Conservation (phyloP, 345 rosid species). For the Linum lewisii region DNA sequence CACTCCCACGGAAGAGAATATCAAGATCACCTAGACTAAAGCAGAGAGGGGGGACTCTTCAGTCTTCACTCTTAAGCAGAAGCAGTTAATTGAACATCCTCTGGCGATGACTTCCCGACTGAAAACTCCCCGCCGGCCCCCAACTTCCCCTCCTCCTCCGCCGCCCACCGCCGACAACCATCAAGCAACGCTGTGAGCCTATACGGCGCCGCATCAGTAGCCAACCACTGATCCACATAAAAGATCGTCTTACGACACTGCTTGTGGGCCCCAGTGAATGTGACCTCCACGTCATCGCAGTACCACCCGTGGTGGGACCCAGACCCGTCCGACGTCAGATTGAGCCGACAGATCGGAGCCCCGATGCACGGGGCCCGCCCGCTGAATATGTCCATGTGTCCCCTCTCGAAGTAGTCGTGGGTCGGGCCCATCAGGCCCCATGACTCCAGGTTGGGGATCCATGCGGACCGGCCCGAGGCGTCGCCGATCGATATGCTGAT, state of each 20-base stretch:
- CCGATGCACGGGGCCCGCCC: constrained; percentile 31
- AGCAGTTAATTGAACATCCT: background rate
- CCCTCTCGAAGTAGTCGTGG: constrained; percentile 37
- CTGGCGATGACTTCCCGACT: background rate
- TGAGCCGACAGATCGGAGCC: constrained; percentile 33
- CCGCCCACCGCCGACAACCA: constrained; percentile 14
- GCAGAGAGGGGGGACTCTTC: too few relatives aligned
- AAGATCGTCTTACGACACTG: constrained; percentile 26
- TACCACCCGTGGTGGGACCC: constrained; percentile 44
- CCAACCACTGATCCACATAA: constrained; percentile 36
- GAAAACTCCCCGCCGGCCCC: background rate
- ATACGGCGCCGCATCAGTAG: constrained; percentile 22
- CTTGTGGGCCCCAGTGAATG: constrained; percentile 25
- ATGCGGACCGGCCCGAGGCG: constrained; percentile 15
- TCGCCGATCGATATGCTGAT: constrained; percentile 27
- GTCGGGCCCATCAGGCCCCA: constrained; percentile 37
- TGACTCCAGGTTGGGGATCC: constrained; percentile 20
- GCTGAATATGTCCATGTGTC: constrained; percentile 33
- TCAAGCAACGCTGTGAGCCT: constrained; percentile 25
- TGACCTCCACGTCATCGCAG: constrained; percentile 40
- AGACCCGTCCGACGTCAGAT: constrained; percentile 38
- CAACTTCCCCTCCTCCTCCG: background rate
- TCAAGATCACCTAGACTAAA: too few relatives aligned
- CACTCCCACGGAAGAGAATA: too few relatives aligned
- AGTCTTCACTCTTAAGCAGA: too few relatives aligned